Conservation (phyloP, 2,329 filamentous ascomycete genomes). For the Pseudogymnoascus sp. region DNA sequence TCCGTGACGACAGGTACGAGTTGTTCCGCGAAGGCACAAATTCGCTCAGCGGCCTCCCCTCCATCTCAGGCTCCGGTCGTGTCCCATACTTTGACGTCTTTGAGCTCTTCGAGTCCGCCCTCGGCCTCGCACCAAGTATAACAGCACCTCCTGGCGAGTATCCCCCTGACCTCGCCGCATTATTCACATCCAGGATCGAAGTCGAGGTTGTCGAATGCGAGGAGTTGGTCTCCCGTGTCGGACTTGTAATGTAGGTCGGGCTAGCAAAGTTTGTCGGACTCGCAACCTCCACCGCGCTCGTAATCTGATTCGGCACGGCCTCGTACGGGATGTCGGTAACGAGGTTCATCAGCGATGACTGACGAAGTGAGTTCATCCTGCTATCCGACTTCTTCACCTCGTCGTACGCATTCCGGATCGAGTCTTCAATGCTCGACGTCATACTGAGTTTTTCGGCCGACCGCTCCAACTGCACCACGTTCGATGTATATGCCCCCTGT, state of each 20-base stretch:
- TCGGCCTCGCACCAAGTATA: background rate
- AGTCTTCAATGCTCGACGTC: constrained; percentile 65
- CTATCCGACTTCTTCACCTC: constrained; percentile 65
- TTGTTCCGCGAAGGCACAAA: constrained; percentile 19
- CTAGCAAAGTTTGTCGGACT: constrained; percentile 26
- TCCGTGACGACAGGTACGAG: constrained; percentile 13
- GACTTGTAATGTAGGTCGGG: constrained; percentile 29
- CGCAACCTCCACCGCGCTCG: background rate
- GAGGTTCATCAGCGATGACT: constrained; percentile 59
- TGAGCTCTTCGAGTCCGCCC: constrained; percentile 28
- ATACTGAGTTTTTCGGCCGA: constrained; percentile 67
- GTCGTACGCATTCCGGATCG: constrained; percentile 64
- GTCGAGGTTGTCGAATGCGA: constrained; percentile 14
- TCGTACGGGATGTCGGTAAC: constrained; percentile 59
- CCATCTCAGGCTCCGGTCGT: constrained; percentile 27
- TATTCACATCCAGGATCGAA: constrained; percentile 65
- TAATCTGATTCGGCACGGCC: constrained; percentile 58
- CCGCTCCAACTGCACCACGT: constrained; percentile 66
- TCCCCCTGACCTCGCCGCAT: constrained; percentile 56
- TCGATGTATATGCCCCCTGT: constrained; percentile 54
- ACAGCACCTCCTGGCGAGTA: constrained; percentile 53
- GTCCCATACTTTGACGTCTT: constrained; percentile 35
- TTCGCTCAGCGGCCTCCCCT: constrained; percentile 27
- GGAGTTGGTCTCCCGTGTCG: constrained; percentile 43
- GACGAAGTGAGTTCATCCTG: constrained; percentile 53